Evolutionary conservation across 2,329 filamentous ascomycete species (phyloP).

Genomic region (Colletotrichum zoysiae): DNA sequence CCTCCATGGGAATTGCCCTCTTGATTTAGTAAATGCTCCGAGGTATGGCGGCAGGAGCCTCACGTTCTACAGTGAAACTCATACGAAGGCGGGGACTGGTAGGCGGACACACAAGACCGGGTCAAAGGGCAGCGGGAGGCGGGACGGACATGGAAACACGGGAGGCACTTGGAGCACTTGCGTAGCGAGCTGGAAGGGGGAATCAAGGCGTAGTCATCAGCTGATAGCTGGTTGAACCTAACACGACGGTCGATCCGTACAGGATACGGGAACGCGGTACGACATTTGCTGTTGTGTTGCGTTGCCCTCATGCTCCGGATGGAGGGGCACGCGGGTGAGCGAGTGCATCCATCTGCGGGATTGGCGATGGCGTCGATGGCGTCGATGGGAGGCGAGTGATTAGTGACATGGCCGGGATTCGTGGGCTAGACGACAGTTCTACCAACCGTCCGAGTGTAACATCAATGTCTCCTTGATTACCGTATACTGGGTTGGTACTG

Average conservation of each 20-base stretch:
- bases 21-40: conserved; percentile 6
- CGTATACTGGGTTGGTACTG: not conserved
- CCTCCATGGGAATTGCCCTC: not conserved
- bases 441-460: conserved; percentile 15
- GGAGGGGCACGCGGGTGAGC: conserved; percentile 19
- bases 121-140: not conserved
- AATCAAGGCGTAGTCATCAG: not conserved
- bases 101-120: conserved; percentile 9
- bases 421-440: not conserved
- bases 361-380: conserved; percentile 29
- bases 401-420: conserved; percentile 21
- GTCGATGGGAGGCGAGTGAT: conserved; percentile 24
- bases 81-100: conserved; percentile 1
- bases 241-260: conserved; percentile 39
- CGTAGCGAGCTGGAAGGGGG: not conserved
- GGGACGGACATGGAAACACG: not conserved
- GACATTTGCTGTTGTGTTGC: not conserved
- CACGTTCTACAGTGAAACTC: not conserved
- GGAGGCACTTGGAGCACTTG: not conserved
- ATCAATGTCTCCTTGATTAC: not conserved
- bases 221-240: conserved; percentile 21
- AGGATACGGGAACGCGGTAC: conserved; percentile 24
- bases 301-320: conserved; percentile 13
- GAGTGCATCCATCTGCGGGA: conserved; percentile 27
- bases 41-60: conserved; percentile 7